Percentiles rank a stretch among this genome's conserved stretches.
Conservation (phyloP, 2,329 filamentous ascomycete species). For the Truncatella angustata region DNA sequence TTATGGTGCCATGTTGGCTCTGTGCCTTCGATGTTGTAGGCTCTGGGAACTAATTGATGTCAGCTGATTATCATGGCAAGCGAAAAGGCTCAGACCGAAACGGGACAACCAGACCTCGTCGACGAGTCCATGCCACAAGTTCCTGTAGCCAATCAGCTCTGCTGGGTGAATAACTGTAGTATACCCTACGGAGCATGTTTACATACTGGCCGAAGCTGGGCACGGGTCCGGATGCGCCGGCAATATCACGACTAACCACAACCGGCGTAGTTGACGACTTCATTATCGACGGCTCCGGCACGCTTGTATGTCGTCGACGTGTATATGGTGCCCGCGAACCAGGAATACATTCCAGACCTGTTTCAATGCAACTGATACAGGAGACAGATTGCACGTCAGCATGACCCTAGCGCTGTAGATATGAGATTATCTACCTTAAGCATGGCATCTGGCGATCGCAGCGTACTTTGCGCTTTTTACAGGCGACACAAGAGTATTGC, state of each 20-base stretch:
- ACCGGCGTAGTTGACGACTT: neutral
- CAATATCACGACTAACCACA: neutral
- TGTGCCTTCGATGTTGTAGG: neutral
- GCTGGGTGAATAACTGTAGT: no score
- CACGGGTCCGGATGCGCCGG: neutral
- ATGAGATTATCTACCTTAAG: neutral
- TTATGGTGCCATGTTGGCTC: neutral
- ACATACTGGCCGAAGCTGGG: neutral
- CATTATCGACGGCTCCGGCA: neutral
- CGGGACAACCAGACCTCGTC: neutral
- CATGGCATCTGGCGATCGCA: neutral
- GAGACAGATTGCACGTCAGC: neutral
- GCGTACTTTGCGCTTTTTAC: neutral
- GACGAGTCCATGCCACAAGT: neutral
- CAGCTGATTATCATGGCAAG: neutral
- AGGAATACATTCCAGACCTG: neutral
- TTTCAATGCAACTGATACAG: neutral
- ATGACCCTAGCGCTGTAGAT: neutral
- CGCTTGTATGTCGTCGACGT: neutral
- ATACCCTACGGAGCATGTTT: neutral
- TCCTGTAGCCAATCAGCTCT: neutral
- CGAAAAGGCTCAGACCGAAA: no score
- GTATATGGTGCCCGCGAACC: neutral
- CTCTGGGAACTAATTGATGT: neutral
- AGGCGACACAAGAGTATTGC: neutral